These are phyloP conservation scores for Russula virescens DNA, from an alignment of 768 basidiomycete species.

Conservation along the genomic window DNA sequence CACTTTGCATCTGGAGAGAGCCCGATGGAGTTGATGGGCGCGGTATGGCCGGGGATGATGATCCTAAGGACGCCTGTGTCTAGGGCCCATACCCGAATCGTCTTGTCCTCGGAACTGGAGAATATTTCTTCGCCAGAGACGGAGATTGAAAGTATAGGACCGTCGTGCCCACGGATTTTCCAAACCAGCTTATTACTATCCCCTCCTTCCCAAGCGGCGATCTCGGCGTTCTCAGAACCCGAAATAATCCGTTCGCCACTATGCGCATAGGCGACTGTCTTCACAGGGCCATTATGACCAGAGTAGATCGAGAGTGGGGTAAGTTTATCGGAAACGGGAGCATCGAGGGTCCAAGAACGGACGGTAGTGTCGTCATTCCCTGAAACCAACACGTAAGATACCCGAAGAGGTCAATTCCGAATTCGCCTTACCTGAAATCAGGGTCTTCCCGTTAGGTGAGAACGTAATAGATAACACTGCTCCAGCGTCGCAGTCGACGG, in stretches of 20 bases:
- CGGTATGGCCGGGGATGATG: slow-evolving; percentile 31
- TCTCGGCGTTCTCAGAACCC: slow-evolving; percentile 7
- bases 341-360: not conserved
- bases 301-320: too few relatives aligned
- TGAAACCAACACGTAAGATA: too few relatives aligned
- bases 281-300: slow-evolving; percentile 26
- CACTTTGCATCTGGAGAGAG: not conserved
- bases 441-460: slow-evolving; percentile 4
- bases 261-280: slow-evolving; percentile 7
- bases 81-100: slow-evolving; percentile 15
- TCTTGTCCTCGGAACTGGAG: slow-evolving; percentile 17
- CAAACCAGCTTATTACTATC: not conserved
- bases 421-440: slow-evolving; percentile 15
- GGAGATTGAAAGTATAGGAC: slow-evolving; percentile 2
- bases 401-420: too few relatives aligned
- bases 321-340: too few relatives aligned
- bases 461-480: slow-evolving; percentile 7
- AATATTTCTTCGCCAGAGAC: slow-evolving; percentile 4
- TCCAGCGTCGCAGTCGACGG: not conserved
- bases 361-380: slow-evolving; percentile 3
- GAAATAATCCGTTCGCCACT: slow-evolving; percentile 4
- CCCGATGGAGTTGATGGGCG: slow-evolving; percentile 1
- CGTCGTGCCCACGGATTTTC: not conserved
- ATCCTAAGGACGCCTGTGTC: not conserved
- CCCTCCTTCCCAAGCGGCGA: slow-evolving; percentile 9